Conservation (phyloP, 1,284 basidiomycete species). For the Apiotrichum domesticum region DNA sequence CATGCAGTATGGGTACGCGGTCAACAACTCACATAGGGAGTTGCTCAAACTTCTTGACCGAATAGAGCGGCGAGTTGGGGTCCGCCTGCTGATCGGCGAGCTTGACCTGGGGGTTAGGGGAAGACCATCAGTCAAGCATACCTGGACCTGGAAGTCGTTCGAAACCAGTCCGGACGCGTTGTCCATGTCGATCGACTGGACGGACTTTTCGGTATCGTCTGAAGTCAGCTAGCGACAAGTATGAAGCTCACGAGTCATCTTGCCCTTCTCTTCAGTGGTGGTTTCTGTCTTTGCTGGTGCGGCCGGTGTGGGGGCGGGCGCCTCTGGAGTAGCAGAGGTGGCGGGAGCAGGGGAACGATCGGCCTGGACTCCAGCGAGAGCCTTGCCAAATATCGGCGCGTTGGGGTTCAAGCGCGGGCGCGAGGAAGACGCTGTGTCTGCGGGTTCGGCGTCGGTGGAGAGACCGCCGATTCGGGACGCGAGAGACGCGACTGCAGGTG, state of each 20-base stretch:
- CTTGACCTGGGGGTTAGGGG: slow-evolving; percentile 62
- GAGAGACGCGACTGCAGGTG: slow-evolving; percentile 28
- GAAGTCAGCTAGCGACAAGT: too few species aligned
- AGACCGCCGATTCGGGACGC: slow-evolving; percentile 36
- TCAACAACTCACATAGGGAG: slow-evolving; percentile 67
- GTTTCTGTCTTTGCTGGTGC: not conserved
- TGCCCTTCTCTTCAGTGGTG: not conserved
- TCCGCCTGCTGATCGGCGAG: slow-evolving; percentile 95
- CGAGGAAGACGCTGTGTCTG: not conserved
- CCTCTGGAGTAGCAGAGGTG: too few species aligned
- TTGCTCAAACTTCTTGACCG: slow-evolving; percentile 90
- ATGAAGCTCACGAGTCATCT: slow-evolving; percentile 9
- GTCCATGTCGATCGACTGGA: slow-evolving; percentile 1
- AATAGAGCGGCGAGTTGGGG: slow-evolving; percentile 90
- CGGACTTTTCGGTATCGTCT: not conserved
- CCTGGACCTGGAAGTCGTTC: slow-evolving; percentile 43
- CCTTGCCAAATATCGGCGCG: slow-evolving; percentile 32
- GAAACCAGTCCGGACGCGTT: slow-evolving; percentile 28
- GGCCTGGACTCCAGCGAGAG: slow-evolving; percentile 35
- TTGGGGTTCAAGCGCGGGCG: slow-evolving; percentile 29
- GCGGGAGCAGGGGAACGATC: not conserved
- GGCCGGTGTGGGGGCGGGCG: not conserved
- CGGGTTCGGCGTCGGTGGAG: slow-evolving; percentile 22
- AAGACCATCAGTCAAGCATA: slow-evolving; percentile 8
- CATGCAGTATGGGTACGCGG: too few species aligned